Conservation (phyloP, 225 moss, liverwort and hornwort species). For the Bryum argenteum region DNA sequence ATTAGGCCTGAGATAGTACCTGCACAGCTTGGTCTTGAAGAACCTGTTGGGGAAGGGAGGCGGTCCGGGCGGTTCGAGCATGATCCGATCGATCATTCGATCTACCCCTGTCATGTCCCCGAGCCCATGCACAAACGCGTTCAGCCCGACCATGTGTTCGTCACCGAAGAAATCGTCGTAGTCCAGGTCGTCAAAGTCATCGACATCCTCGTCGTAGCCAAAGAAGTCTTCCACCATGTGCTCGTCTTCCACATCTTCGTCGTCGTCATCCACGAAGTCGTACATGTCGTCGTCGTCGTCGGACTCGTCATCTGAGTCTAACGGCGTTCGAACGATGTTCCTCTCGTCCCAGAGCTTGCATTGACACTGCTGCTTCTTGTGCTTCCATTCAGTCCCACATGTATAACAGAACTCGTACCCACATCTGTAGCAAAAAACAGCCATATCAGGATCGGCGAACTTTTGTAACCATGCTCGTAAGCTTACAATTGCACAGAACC, state of each 20-base stretch:
- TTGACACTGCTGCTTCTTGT: conserved; percentile 77
- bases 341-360: conserved; percentile 90
- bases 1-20: conserved; percentile 54
- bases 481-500: neutral
- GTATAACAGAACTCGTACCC: conserved; percentile 91
- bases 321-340: conserved; percentile 60
- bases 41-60: conserved; percentile 27
- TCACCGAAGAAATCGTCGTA: conserved; percentile 43
- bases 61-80: conserved; percentile 36
- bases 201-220: conserved; percentile 31
- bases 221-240: conserved; percentile 45
- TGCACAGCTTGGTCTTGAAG: conserved; percentile 72
- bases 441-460: too few species aligned
- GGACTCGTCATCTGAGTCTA: conserved; percentile 46
- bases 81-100: conserved; percentile 33
- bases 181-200: conserved; percentile 40
- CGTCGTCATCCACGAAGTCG: conserved; percentile 38
- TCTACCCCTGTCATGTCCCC: conserved; percentile 29
- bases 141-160: conserved; percentile 31
- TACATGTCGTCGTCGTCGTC: conserved; percentile 36
- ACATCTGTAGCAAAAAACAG: conserved; percentile 81
- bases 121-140: conserved; percentile 33
- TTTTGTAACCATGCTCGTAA: neutral
- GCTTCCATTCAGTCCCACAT: conserved; percentile 79
- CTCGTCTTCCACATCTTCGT: conserved; percentile 38